Evolutionary conservation across 768 basidiomycete species (phyloP), one percentile per base, ranked within the genome.

Genomic region (Nidularia sp.): DNA sequence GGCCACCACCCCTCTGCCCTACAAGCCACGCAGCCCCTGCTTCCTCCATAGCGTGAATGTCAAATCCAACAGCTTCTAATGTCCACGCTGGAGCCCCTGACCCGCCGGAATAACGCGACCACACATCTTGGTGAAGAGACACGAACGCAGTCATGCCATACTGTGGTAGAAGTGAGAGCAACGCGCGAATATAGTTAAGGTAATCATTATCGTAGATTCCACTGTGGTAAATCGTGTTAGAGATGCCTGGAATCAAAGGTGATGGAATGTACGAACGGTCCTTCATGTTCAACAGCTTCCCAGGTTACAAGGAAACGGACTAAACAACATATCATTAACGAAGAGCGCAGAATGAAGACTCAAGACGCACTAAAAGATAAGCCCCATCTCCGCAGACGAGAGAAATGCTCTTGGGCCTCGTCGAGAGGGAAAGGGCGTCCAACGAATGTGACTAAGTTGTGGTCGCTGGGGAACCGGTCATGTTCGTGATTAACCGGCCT

Each of bases 1-100:
- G 83, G 9, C 90, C 88, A 36, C 86, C 85, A 47, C 87, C 84
- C 54, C 80, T 80, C 33, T 93, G 83, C 1, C 93, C 94, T 39
- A 78, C 73, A 0, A 96, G 70, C 85, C 95, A 98, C 0, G 93
- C 96, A 0, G 93, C 90, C 0, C 87, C 90, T 0, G 86, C 83
- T 51, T 87, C 82, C 56, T 95, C 93, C 2, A 98, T 72, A 1
- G 81, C 80, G 42, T 80, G 71, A 2, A 97, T 70, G 62, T 96
- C 90, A 56, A 98, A 93, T 0, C 96, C 97, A 6, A 85, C 87
- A 7, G 80, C 67, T 54, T 92, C 86, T 1, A 98, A 73, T 1
- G 94, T 97, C 96, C 97, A 99, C 3, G 90, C 93, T 1, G 97
- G 97, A 0, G 96, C 95, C 1, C 97, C 96, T 1, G 93, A 96